Conservation (phyloP, 2,329 filamentous ascomycete species). For the Fusarium virguliforme region DNA sequence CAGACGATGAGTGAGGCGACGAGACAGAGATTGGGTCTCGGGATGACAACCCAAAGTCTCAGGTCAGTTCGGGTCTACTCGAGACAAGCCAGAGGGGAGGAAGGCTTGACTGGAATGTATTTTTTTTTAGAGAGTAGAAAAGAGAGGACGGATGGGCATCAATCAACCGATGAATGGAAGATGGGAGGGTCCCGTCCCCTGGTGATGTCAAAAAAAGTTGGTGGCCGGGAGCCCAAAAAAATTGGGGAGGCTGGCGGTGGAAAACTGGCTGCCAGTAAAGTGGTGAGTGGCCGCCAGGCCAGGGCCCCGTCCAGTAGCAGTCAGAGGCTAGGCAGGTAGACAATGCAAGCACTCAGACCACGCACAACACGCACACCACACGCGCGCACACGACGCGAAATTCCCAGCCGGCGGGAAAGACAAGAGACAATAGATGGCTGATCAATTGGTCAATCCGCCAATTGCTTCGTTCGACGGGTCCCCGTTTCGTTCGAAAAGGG, state of each 20-base stretch:
- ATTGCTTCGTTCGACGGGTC: constrained; percentile 28
- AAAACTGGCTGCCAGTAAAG: constrained; percentile 23
- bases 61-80: constrained; percentile 39
- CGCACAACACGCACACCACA: constrained; percentile 32
- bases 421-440: constrained; percentile 8
- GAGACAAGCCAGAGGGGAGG: constrained; percentile 36
- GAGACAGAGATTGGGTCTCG: constrained; percentile 36
- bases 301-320: constrained; percentile 29
- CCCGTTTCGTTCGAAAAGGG: constrained; percentile 11
- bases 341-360: constrained; percentile 39
- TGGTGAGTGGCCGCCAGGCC: constrained; percentile 43
- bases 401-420: constrained; percentile 1
- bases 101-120: constrained; percentile 44
- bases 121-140: constrained; percentile 20
- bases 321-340: constrained; percentile 24
- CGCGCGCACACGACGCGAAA: constrained; percentile 26
- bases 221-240: constrained; percentile 52
- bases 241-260: constrained; percentile 42
- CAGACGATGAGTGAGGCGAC: constrained; percentile 13
- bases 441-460: constrained; percentile 13
- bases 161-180: constrained; percentile 27
- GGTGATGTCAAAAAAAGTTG: constrained; percentile 55
- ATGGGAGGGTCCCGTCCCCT: constrained; percentile 41
- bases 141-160: no score
- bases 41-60: constrained; percentile 38